A percentile compares a stretch with the other conserved stretches of the same genome.
Conservation (phyloP, 768 basidiomycete species). For the Boletus tomentosulus region DNA sequence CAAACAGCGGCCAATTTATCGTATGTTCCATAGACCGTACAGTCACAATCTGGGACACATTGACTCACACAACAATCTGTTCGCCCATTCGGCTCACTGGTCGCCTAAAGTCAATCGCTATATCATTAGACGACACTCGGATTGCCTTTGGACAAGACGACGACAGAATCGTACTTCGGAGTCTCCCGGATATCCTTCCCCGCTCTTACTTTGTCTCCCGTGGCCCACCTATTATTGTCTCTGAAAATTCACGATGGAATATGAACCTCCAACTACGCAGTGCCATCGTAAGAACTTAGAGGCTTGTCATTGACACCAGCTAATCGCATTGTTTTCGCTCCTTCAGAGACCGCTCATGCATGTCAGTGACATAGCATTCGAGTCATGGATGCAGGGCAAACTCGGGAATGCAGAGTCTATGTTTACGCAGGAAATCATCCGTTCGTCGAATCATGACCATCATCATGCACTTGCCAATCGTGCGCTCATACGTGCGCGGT, state of each 20-base stretch:
- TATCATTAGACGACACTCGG: neutral
- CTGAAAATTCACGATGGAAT: neutral
- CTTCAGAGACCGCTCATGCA: conserved; percentile 1
- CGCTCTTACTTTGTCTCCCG: conserved; percentile 3
- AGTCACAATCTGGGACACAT: conserved; percentile 5
- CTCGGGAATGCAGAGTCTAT: conserved; percentile 6
- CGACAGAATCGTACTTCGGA: neutral
- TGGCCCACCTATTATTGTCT: neutral
- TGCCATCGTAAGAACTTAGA: neutral
- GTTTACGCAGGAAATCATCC: conserved; percentile 2
- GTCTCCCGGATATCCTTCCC: conserved; percentile 1
- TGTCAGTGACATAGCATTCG: neutral
- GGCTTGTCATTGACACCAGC: neutral
- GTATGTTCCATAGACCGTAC: neutral
- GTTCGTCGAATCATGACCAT: neutral
- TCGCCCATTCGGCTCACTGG: neutral
- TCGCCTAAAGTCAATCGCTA: neutral
- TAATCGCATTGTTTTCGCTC: neutral
- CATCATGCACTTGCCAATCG: conserved; percentile 5
- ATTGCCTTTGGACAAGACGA: conserved; percentile 6
- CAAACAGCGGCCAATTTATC: conserved; percentile 7
- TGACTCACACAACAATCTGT: neutral
- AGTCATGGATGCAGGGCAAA: conserved; percentile 1
- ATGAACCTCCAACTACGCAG: neutral
- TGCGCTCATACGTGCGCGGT: neutral